Evolutionary conservation across 371 early-diverging fungal genomes (phyloP).

Genomic region (Actinomortierella wolfii): DNA sequence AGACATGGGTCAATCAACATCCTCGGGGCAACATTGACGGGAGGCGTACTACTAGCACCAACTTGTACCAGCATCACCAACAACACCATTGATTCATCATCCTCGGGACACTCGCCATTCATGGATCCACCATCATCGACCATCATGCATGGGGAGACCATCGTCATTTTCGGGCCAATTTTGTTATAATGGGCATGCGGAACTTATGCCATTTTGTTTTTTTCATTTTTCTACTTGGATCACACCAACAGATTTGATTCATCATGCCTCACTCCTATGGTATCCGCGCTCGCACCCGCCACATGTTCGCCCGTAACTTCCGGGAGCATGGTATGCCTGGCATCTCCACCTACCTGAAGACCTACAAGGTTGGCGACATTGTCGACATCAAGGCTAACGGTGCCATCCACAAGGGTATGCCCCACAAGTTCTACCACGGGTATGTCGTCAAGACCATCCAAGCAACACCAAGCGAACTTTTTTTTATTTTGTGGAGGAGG

Average conservation of each 20-base stretch:
- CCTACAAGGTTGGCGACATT: constrained; percentile 98
- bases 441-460: constrained; percentile 46
- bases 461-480: not conserved
- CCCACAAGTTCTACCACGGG: constrained; percentile 99
- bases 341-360: constrained; percentile 96
- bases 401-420: constrained; percentile 99
- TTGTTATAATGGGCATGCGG: constrained; percentile 7
- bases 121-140: constrained; percentile 7
- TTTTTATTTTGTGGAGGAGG: not conserved
- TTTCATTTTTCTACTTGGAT: not conserved
- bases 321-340: constrained; percentile 89
- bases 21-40: constrained; percentile 4
- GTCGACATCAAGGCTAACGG: constrained; percentile 98
- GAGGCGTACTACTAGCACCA: not conserved
- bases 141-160: constrained; percentile 5
- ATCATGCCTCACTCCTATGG: constrained; percentile 95
- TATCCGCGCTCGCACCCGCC: constrained; percentile 98
- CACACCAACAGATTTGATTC: not conserved
- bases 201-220: constrained; percentile 16
- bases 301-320: constrained; percentile 98
- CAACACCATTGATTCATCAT: not conserved
- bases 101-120: no score
- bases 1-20: not conserved
- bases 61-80: constrained; percentile 4
- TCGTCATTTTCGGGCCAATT: constrained; percentile 9